A percentile compares a stretch with the other conserved stretches of the same genome.
Evolutionary conservation across 78 protist species (phyloP).

Genomic region (Protostelium mycophagum): DNA sequence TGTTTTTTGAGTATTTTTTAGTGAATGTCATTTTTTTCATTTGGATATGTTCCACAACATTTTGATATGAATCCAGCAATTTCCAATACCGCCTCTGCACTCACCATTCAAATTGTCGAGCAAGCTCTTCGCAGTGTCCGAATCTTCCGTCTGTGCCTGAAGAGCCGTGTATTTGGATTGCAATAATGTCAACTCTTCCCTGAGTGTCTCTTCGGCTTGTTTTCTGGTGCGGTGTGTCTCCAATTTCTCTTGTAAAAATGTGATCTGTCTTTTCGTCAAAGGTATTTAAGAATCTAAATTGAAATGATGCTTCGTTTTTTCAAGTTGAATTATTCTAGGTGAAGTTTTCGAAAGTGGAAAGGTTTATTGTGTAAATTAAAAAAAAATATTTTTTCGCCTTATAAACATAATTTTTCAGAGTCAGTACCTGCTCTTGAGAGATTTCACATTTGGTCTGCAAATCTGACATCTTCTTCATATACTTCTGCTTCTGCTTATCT

Average conservation of each 20-base stretch:
- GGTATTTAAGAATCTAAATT: too few relatives aligned
- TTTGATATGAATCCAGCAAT: too few relatives aligned
- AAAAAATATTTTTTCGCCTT: not conserved
- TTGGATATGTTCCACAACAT: too few relatives aligned
- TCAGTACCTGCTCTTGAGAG: not conserved
- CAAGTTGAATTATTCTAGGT: too few relatives aligned
- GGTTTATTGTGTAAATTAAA: too few relatives aligned
- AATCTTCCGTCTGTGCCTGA: not conserved
- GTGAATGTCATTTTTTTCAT: too few relatives aligned
- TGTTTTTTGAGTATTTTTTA: too few relatives aligned
- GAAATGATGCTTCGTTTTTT: too few relatives aligned
- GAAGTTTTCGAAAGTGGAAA: too few relatives aligned
- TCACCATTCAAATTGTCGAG: not conserved
- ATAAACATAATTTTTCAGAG: not conserved
- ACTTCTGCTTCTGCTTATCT: not conserved
- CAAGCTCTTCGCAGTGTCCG: not conserved
- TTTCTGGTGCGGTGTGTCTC: not conserved
- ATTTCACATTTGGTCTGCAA: not conserved
- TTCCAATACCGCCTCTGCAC: not conserved
- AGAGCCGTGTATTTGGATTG: not conserved
- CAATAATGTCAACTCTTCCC: not conserved
- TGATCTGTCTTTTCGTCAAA: not conserved
- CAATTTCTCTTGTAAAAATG: not conserved
- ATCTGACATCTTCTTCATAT: not conserved
- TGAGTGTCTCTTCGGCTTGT: not conserved